Base-by-base conservation (phyloP, 2,329 filamentous ascomycete genomes). In the Coniochaeta sp. region DNA sequence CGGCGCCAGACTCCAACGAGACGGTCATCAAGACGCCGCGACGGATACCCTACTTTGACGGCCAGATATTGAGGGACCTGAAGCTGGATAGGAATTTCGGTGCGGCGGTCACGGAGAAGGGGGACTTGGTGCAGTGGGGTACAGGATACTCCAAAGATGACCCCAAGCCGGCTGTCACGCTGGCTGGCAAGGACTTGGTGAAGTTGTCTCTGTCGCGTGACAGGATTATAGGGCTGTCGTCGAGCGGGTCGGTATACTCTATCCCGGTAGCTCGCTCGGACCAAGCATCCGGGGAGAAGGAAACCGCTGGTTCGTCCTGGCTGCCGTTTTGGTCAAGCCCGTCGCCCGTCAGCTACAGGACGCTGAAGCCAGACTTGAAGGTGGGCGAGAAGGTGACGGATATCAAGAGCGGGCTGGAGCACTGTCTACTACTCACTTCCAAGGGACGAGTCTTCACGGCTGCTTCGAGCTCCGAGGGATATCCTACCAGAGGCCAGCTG, bases 61-160 rank as follows among this genome's bases (percentile, higher is more conserved):
- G 89, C 33, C 85, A 91, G 73, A 74, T 97, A 17, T 78, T 99
- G 47, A 83, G 93, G 57, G 95, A 97, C 70, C 79, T 98, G 64
- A 96, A 96, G 76, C 76, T 98, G 57, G 90, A 92, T 62, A 82
- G 85, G 59, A 84, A 85, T 44, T 93, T 96, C 70, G 95, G 91
- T 9, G 93, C 87, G 4, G 95, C 95, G 11, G 88, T 98, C 44
- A 89, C 88, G 5, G 93, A 97, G 71, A 87, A 88, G 63, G 95
- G 95, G 4, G 89, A 98, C 71, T 73, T 99, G 52, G 79, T 97
- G 14, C 93, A 98, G 76, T 99, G 95, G 95, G 95, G 95, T 1
- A 81, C 81, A 3, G 90, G 81, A 3, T 97, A 89, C 71, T 89
- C 88, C 7, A 80, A 83, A 60, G 80, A 84, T 5, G 78, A 84